phyloP scores from a whole-genome alignment of 148 eudicot genomes.

The Rhododendron vialii region DNA sequence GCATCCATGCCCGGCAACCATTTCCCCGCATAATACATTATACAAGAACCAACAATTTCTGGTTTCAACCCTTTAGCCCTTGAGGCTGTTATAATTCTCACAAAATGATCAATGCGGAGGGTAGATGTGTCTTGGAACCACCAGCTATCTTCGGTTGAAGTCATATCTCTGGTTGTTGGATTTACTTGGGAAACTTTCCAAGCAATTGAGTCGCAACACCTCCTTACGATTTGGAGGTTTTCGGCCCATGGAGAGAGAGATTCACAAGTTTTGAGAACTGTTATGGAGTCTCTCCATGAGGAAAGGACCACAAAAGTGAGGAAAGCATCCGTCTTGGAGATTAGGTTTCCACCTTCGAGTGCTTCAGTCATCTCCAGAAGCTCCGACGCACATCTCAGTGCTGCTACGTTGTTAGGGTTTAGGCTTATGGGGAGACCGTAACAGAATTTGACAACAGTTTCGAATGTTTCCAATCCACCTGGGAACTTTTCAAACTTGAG shows the following conservation, averaged over 20 bases:
- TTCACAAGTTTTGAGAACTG: conserved; percentile 60
- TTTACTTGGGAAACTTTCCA: conserved; percentile 47
- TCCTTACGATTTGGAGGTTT: conserved; percentile 62
- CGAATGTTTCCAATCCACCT: conserved; percentile 60
- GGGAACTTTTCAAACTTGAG: conserved; percentile 59
- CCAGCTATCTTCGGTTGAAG: conserved; percentile 28
- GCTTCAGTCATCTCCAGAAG: conserved; percentile 72
- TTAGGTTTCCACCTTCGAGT: conserved; percentile 66
- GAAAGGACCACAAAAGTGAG: conserved; percentile 58
- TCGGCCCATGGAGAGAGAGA: conserved; percentile 72
- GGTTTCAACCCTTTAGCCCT: conserved; percentile 43
- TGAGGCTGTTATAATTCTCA: conserved; percentile 48
- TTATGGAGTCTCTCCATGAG: conserved; percentile 63
- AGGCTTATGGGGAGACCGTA: conserved; percentile 52
- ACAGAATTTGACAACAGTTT: conserved; percentile 47
- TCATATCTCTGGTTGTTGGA: conserved; percentile 15
- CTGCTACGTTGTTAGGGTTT: conserved; percentile 48
- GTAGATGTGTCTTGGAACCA: conserved; percentile 57
- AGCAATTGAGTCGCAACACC: conserved; percentile 67
- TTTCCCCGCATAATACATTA: conserved; percentile 47
- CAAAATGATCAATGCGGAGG: conserved; percentile 58
- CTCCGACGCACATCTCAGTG: conserved; percentile 66
- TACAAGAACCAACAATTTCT: conserved; percentile 46
- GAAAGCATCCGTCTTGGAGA: conserved; percentile 65
- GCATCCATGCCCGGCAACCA: conserved; percentile 50